Conservation (phyloP, 371 early-diverging fungal species). For the Mucor sp. region DNA sequence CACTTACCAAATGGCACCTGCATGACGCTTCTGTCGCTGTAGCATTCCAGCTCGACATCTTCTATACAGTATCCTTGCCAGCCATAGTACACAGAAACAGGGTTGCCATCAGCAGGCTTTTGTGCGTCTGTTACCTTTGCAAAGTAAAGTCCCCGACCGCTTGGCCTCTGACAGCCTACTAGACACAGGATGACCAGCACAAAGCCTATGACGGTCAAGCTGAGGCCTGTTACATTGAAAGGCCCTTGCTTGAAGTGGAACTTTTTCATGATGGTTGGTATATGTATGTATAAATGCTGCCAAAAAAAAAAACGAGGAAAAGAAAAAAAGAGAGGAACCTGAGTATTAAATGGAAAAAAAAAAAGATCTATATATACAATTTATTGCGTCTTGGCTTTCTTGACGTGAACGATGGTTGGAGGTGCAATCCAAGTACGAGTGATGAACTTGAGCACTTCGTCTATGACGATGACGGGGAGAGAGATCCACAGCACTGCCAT, state of each 20-base stretch:
- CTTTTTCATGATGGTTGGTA: conserved; percentile 10
- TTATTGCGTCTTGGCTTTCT: conserved; percentile 8
- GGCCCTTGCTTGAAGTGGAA: conserved; percentile 16
- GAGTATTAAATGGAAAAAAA: neutral
- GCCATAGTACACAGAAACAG: conserved; percentile 33
- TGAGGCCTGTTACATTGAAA: conserved; percentile 30
- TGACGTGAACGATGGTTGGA: conserved; percentile 24
- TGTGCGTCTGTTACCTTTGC: conserved; percentile 31
- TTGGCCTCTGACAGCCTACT: conserved; percentile 24
- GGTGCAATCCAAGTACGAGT: conserved; percentile 72
- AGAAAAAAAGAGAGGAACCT: neutral
- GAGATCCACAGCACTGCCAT: conserved; percentile 88
- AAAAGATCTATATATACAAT: neutral
- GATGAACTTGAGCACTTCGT: conserved; percentile 89
- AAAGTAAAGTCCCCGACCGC: conserved; percentile 36
- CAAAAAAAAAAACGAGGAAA: neutral
- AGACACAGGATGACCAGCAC: conserved; percentile 39
- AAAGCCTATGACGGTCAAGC: conserved; percentile 37
- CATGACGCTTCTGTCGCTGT: conserved; percentile 33
- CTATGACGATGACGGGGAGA: conserved; percentile 88
- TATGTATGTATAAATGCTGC: neutral
- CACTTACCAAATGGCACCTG: conserved; percentile 44
- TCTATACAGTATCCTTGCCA: conserved; percentile 46
- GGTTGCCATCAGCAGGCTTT: neutral
- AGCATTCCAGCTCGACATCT: conserved; percentile 18